Conservation (phyloP, 768 basidiomycete species). For the Pleurotus eryngii region DNA sequence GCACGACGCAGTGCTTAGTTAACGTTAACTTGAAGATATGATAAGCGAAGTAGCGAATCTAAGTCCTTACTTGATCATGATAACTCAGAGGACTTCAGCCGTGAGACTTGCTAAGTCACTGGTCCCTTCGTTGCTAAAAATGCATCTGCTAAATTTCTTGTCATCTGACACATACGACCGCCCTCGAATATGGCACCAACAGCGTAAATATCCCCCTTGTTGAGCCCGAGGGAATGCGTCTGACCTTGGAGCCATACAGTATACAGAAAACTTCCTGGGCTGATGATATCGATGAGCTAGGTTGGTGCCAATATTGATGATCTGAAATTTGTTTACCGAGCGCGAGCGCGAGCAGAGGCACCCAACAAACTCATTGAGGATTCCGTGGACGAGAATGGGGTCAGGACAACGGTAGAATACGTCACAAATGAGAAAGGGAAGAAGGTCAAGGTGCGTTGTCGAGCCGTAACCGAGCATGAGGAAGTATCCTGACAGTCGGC, state of each 20-base stretch:
- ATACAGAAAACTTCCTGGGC: slow-evolving; percentile 79
- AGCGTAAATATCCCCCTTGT: neutral
- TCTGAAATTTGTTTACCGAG: neutral
- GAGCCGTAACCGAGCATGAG: neutral
- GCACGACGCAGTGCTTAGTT: too few species aligned
- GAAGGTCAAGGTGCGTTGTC: slow-evolving; percentile 75
- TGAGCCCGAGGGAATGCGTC: neutral
- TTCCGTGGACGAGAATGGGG: slow-evolving; percentile 80
- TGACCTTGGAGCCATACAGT: slow-evolving; percentile 21
- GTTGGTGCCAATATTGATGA: slow-evolving; percentile 27
- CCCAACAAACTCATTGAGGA: slow-evolving; percentile 54
- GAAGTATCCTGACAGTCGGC: neutral
- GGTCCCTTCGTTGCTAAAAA: too few species aligned
- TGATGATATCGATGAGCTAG: slow-evolving; percentile 80
- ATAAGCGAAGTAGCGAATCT: too few species aligned
- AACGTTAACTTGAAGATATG: too few species aligned
- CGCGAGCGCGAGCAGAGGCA: slow-evolving; percentile 29
- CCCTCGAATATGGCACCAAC: neutral
- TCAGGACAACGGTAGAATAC: slow-evolving; percentile 83
- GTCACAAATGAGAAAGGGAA: slow-evolving; percentile 88
- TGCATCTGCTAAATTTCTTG: too few species aligned
- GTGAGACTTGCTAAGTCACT: too few species aligned
- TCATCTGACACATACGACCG: too few species aligned
- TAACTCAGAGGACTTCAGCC: too few species aligned
- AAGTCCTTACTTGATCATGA: too few species aligned